Conservation (phyloP, 345 rosid genomes). For the Dimocarpus longan region DNA sequence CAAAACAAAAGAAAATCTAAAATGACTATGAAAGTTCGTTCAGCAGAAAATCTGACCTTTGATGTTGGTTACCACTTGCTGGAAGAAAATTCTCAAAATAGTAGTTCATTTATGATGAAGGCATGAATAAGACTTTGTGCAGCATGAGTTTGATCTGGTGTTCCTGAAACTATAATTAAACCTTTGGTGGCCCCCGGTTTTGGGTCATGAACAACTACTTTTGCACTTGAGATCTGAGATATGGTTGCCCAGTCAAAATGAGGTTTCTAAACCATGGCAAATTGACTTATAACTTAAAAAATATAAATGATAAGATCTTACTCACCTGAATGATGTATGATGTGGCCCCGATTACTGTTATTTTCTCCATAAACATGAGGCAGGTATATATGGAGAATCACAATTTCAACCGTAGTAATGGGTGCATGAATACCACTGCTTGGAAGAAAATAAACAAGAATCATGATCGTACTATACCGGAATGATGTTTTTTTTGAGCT, state of each 20-base stretch:
- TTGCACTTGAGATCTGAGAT: constrained; percentile 69
- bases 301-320: background rate
- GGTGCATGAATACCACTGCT: constrained; percentile 53
- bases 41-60: constrained; percentile 4
- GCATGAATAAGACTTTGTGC: constrained; percentile 79
- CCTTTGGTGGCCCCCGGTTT: constrained; percentile 62
- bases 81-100: constrained; percentile 16
- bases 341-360: constrained; percentile 53
- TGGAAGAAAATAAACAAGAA: constrained; percentile 5
- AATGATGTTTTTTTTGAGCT: too few relatives aligned
- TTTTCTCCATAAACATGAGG: constrained; percentile 67
- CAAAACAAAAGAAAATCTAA: background rate
- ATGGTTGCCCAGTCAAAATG: constrained; percentile 9
- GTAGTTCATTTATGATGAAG: constrained; percentile 55
- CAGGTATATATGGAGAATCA: constrained; percentile 60
- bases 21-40: background rate
- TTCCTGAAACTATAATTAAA: constrained; percentile 57
- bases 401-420: constrained; percentile 50
- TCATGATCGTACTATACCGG: background rate
- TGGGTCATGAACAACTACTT: constrained; percentile 61
- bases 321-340: constrained; percentile 73
- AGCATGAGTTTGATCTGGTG: constrained; percentile 55
- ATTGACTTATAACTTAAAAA: background rate
- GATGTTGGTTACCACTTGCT: background rate
- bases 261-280: background rate